phyloP scores from a whole-genome alignment of 2,329 filamentous ascomycete species.

The Daldinia sp. region DNA sequence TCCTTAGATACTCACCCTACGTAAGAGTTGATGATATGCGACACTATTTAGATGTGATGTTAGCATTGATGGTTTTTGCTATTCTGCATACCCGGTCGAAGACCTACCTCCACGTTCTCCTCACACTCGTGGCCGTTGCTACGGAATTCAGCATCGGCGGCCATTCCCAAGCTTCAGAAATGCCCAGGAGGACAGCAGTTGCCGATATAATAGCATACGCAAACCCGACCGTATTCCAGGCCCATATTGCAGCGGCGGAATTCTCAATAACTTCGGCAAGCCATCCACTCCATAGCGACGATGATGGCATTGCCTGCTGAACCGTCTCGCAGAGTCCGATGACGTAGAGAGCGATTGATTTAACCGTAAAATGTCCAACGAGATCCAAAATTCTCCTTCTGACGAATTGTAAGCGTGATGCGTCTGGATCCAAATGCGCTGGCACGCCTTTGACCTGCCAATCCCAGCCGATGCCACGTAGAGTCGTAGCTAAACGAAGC shows the following conservation, averaged over 20 bases:
- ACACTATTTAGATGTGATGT: neutral
- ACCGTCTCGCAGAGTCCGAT: neutral
- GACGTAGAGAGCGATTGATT: neutral
- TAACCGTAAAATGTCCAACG: neutral
- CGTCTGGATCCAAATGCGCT: neutral
- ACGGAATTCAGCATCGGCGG: neutral
- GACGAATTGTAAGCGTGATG: neutral
- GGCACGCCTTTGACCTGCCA: slow-evolving; percentile 34
- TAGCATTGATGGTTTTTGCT: neutral
- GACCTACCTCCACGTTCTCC: neutral
- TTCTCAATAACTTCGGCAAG: neutral
- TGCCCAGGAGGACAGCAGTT: neutral
- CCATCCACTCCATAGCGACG: neutral
- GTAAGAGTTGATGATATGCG: neutral
- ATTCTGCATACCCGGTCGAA: neutral
- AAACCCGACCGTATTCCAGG: neutral
- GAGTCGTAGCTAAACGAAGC: slow-evolving; percentile 3
- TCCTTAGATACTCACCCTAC: neutral
- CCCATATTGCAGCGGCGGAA: neutral
- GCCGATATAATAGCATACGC: neutral
- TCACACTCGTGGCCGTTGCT: neutral
- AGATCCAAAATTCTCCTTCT: neutral
- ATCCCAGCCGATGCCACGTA: slow-evolving; percentile 32
- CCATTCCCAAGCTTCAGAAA: neutral
- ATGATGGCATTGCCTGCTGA: neutral